Conservation (phyloP, 2,329 filamentous ascomycete species). For the Raffaelea arxii region DNA sequence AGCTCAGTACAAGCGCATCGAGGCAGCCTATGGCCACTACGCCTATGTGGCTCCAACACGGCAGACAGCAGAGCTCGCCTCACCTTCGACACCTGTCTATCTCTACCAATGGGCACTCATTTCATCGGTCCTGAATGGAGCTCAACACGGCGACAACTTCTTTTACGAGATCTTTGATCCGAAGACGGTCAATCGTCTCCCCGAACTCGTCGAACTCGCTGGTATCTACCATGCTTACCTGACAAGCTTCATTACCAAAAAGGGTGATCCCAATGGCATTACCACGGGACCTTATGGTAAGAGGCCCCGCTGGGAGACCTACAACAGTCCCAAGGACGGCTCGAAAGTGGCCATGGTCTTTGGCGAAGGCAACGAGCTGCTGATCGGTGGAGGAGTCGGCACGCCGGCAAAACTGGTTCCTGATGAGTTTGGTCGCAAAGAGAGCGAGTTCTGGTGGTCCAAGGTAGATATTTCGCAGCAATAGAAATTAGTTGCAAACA, state of each 20-base stretch:
- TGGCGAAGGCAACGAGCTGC: constrained; percentile 35
- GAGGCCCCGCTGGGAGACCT: constrained; percentile 2
- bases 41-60: constrained; percentile 41
- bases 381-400: constrained; percentile 30
- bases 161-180: constrained; percentile 33
- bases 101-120: constrained; percentile 45
- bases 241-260: constrained; percentile 36
- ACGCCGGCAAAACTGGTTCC: constrained; percentile 25
- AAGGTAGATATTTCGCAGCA: constrained; percentile 17
- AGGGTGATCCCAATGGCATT: constrained; percentile 22
- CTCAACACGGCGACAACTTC: constrained; percentile 38
- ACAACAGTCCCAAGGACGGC: neutral
- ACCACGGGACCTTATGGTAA: neutral
- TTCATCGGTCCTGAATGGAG: constrained; percentile 30
- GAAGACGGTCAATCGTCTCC: constrained; percentile 22
- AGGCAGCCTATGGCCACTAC: constrained; percentile 44
- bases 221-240: constrained; percentile 35
- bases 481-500: neutral
- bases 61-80: constrained; percentile 30
- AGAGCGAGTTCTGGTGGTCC: constrained; percentile 38
- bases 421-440: constrained; percentile 30
- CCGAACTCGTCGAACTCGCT: constrained; percentile 30
- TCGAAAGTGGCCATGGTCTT: constrained; percentile 30
- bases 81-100: constrained; percentile 32
- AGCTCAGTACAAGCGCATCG: constrained; percentile 42